Conservation (phyloP, 192 early-diverging fungal genomes). For the Mortierella antarctica region DNA sequence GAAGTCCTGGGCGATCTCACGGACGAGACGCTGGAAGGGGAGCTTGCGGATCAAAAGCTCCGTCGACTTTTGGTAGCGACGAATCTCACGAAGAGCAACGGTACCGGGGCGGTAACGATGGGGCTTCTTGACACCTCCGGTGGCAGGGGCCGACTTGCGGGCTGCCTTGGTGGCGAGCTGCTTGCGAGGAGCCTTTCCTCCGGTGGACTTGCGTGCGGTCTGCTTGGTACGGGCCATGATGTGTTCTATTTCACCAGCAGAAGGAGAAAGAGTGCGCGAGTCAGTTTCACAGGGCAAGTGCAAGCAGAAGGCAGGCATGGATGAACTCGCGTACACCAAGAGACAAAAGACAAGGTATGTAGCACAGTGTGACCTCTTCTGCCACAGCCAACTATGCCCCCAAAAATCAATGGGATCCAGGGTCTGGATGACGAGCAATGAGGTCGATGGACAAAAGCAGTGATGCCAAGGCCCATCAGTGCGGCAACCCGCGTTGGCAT, state of each 20-base stretch:
- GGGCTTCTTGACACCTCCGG: constrained; percentile 95
- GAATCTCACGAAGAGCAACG: constrained; percentile 90
- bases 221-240: constrained; percentile 79
- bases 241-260: neutral
- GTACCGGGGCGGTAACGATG: constrained; percentile 91
- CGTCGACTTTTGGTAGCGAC: constrained; percentile 94
- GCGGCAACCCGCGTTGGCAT: no score
- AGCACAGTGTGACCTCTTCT: no score
- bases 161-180: constrained; percentile 96
- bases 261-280: neutral
- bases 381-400: no score
- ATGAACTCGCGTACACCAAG: no score
- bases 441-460: no score
- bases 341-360: no score
- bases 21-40: constrained; percentile 74
- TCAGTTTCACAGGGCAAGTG: no score
- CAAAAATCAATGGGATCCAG: no score
- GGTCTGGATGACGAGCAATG: no score
- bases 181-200: constrained; percentile 98
- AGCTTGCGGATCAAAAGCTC: constrained; percentile 84
- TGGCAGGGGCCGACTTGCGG: constrained; percentile 89
- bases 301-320: no score
- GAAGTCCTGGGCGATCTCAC: constrained; percentile 99
- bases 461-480: no score
- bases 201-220: constrained; percentile 98